phyloP scores from a whole-genome alignment of 345 rosid genomes.

The Balakata baccata region DNA sequence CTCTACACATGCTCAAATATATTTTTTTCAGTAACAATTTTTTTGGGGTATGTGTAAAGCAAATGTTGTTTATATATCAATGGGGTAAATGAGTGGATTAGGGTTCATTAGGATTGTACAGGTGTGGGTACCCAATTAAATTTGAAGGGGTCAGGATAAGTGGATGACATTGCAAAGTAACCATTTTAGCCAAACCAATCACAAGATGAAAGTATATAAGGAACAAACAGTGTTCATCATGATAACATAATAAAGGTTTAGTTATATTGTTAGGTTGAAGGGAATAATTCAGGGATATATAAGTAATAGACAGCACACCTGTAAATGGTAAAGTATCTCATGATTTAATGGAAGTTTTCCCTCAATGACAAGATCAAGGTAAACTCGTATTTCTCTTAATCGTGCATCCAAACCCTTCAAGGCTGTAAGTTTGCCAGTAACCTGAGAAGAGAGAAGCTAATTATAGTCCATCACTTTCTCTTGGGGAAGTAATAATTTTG shows the following conservation, averaged over 20 bases:
- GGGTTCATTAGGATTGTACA: too few species aligned
- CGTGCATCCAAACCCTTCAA: conserved; percentile 83
- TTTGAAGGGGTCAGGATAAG: too few species aligned
- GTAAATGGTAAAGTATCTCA: conserved; percentile 79
- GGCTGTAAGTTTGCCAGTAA: conserved; percentile 72
- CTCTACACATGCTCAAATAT: too few species aligned
- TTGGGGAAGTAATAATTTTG: not conserved
- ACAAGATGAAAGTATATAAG: too few species aligned
- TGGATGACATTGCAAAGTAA: too few species aligned
- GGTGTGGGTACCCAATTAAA: too few species aligned
- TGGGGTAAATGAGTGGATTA: too few species aligned
- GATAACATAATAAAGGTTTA: not conserved
- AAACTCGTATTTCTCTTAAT: conserved; percentile 60
- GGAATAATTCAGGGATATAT: too few species aligned
- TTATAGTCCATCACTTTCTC: not conserved
- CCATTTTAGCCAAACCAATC: too few species aligned
- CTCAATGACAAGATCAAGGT: conserved; percentile 74
- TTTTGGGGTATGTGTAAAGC: too few species aligned
- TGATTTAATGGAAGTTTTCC: conserved; percentile 76
- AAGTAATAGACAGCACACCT: conserved; percentile 34
- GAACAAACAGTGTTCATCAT: not conserved
- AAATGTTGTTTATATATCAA: too few species aligned
- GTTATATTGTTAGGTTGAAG: not conserved
- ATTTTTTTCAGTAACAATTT: too few species aligned
- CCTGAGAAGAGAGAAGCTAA: conserved; percentile 34